A percentile compares a stretch with the other conserved stretches of the same genome.
phyloP scores from a whole-genome alignment of 768 basidiomycete species.

The Agrocybe pediades region DNA sequence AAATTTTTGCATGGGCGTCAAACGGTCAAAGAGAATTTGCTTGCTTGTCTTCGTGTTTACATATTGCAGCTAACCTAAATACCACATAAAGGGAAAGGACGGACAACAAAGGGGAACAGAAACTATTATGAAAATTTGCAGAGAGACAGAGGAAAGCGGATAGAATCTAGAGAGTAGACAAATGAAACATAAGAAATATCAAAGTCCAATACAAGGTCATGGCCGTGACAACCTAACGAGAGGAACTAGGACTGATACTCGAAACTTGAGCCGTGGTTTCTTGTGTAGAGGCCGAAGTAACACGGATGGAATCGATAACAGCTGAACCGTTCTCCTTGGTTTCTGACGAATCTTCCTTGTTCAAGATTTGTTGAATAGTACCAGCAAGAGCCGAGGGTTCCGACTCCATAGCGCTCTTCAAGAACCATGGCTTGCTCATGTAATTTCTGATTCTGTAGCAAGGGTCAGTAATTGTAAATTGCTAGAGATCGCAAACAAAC shows the following conservation, averaged over 20 bases:
- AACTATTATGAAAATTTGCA: too few relatives aligned
- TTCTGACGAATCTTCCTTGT: slow-evolving; percentile 9
- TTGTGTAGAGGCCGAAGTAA: not conserved
- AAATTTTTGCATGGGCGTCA: too few relatives aligned
- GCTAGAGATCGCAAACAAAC: slow-evolving; percentile 25
- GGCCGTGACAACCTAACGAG: slow-evolving; percentile 1
- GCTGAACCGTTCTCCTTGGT: not conserved
- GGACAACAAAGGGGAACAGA: too few relatives aligned
- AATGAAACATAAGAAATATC: too few relatives aligned
- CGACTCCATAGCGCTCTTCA: slow-evolving; percentile 61
- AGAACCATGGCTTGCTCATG: slow-evolving; percentile 93
- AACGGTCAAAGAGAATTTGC: too few relatives aligned
- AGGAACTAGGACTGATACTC: not conserved
- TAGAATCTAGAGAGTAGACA: too few relatives aligned
- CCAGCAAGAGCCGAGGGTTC: slow-evolving; percentile 56
- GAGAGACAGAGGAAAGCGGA: too few relatives aligned
- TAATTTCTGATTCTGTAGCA: slow-evolving; percentile 80
- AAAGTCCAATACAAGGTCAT: too few relatives aligned
- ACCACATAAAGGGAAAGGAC: too few relatives aligned
- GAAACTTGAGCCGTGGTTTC: not conserved
- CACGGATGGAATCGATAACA: not conserved
- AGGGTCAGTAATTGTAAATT: not conserved
- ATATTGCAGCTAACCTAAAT: too few relatives aligned
- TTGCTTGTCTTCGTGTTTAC: too few relatives aligned
- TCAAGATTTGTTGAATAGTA: slow-evolving; percentile 38